phyloP scores from a whole-genome alignment of 106 monocot genomes.

The Platanthera zijinensis region DNA sequence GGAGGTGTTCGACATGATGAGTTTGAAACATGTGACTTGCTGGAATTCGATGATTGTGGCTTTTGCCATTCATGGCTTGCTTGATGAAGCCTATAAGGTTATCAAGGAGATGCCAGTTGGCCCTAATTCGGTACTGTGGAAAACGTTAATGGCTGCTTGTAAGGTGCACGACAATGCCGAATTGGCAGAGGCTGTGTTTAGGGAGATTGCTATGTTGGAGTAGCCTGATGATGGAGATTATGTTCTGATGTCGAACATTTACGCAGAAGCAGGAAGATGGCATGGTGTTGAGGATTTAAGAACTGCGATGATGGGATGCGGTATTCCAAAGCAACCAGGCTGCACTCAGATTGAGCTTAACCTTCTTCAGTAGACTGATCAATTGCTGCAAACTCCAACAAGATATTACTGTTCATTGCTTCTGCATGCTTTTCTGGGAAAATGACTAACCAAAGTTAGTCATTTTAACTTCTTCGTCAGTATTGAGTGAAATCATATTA shows the following conservation, averaged over 20 bases:
- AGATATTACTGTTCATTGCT: neutral
- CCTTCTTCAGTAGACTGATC: neutral
- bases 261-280: conserved; percentile 63
- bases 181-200: conserved; percentile 44
- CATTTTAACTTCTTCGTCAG: too few species aligned
- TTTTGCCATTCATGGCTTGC: conserved; percentile 45
- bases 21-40: conserved; percentile 49
- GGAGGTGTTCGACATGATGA: conserved; percentile 51
- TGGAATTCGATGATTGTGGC: conserved; percentile 81
- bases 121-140: conserved; percentile 55
- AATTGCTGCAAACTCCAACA: neutral
- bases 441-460: neutral
- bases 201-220: conserved; percentile 37
- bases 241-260: conserved; percentile 58
- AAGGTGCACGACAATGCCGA: conserved; percentile 35
- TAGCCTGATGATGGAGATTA: conserved; percentile 25
- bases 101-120: conserved; percentile 46
- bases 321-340: conserved; percentile 32
- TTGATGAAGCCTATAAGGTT: conserved; percentile 44
- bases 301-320: conserved; percentile 19
- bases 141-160: conserved; percentile 46
- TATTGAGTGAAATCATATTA: too few species aligned
- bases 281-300: conserved; percentile 39
- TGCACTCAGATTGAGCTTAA: conserved; percentile 37
- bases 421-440: neutral